phyloP scores from a whole-genome alignment of 805 yeast genomes.

The Candida sakaeoensis region DNA sequence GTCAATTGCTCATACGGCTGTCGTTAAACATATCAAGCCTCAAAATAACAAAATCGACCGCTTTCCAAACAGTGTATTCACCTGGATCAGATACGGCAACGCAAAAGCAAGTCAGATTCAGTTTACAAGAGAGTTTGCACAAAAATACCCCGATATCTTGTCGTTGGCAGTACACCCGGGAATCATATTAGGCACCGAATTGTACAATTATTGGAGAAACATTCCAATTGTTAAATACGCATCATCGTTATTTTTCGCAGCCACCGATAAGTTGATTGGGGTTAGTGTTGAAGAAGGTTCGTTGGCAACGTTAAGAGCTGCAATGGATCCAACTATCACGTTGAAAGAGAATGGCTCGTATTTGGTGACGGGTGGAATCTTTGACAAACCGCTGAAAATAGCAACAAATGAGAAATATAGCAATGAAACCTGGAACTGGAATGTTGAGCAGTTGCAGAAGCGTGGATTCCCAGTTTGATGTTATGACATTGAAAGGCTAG shows the following conservation, averaged over 20 bases:
- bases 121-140: constrained; percentile 23
- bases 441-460: constrained; percentile 17
- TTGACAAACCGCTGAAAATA: constrained; percentile 18
- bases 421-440: constrained; percentile 28
- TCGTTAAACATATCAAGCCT: constrained; percentile 23
- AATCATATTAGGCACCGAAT: constrained; percentile 28
- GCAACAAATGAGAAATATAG: constrained; percentile 21
- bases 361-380: constrained; percentile 29
- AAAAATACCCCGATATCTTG: constrained; percentile 27
- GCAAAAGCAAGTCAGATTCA: constrained; percentile 34
- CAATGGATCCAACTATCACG: constrained; percentile 25
- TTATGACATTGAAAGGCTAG: background rate
- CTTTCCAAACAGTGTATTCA: constrained; percentile 22
- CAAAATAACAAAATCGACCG: constrained; percentile 16
- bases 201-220: constrained; percentile 27
- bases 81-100: constrained; percentile 34
- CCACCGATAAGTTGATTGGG: constrained; percentile 18
- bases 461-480: constrained; percentile 12
- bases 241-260: constrained; percentile 14
- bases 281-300: constrained; percentile 33
- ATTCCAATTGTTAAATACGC: constrained; percentile 22
- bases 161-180: constrained; percentile 40
- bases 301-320: constrained; percentile 30
- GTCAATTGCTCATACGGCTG: constrained; percentile 31
- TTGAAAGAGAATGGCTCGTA: constrained; percentile 27